Base-by-base conservation (phyloP, 2,329 filamentous ascomycete genomes). In the Calonectria henricotiae region DNA sequence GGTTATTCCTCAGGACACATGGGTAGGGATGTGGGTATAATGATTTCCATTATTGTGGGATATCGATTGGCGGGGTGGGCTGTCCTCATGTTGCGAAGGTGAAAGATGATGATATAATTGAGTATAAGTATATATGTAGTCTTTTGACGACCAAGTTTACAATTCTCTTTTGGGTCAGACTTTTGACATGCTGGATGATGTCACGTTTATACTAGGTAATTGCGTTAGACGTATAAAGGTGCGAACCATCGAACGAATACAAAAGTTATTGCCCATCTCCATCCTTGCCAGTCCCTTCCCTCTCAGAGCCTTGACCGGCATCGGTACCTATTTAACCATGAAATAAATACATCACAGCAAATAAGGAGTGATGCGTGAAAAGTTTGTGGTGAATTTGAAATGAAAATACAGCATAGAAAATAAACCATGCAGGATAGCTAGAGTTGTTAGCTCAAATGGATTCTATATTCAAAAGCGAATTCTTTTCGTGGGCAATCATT, bases 21-120 rank as follows among this genome's bases (percentile, higher is more conserved):
- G 49, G 94, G 94, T 0, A 94, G 94, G 76, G 85, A 93, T 86
- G 89, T 94, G 23, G 94, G 94, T 0, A 95, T 96, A 75, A 86
- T 96, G 85, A 79, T 97, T 62, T 90, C 86, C 3, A 97, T 97
- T 73, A 91, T 94, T 75, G 83, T 89, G 15, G 94, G 89, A 1
- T 80, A 80, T 55, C 76, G 79, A 20, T 61, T 81, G 66, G 85
- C 94, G 5, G 91, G 90, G 1, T 94, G 90, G 90, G 74, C 89
- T 63, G 90, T 89, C 27, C 81, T 94, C 27, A 82, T 78, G 75
- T 20, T 80, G 51, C 72, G 74, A 35, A 74, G 46, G 39, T 79
- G 41, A 76, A 32, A 43, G 5, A 23, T 4, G 17, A 5, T 5
- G 1, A 62, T 5, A 35, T 23, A 9, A 3, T 7, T n/a, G 58